Evolutionary conservation across 2,329 filamentous ascomycete genomes (phyloP).

Genomic region (Neofusicoccum sp.): DNA sequence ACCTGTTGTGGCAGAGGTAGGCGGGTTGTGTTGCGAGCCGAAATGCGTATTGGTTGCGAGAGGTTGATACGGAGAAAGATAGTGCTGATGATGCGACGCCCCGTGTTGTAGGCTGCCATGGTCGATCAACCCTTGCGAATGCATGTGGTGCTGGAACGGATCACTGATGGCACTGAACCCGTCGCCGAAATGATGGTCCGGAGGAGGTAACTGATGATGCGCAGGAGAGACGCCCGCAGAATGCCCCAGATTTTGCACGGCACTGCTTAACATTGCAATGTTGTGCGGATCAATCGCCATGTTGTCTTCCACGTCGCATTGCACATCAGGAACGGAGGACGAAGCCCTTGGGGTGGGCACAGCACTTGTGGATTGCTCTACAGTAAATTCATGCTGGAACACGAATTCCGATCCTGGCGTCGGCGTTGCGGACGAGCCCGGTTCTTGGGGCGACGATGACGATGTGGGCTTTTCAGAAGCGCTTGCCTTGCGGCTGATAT

Average conservation of each 20-base stretch:
- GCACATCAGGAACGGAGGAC: background rate
- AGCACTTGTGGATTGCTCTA: background rate
- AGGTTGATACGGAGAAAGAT: background rate
- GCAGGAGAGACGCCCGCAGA: background rate
- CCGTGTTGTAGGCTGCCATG: background rate
- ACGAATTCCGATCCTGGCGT: background rate
- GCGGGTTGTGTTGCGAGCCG: background rate
- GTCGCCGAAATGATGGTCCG: background rate
- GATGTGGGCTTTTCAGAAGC: background rate
- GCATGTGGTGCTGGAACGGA: background rate
- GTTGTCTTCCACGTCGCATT: background rate
- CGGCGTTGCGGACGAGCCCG: background rate
- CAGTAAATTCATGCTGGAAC: slow-evolving; percentile 12
- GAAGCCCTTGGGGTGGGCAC: background rate
- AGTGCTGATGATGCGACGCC: background rate
- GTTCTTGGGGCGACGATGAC: background rate
- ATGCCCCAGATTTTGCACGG: background rate
- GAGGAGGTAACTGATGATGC: background rate
- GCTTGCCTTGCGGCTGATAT: background rate
- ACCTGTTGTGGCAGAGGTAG: no score
- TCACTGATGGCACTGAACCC: background rate
- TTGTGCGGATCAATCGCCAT: slow-evolving; percentile 9
- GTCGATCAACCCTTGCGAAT: background rate
- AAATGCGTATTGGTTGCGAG: background rate
- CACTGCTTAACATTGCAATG: slow-evolving; percentile 6